phyloP scores from a whole-genome alignment of 1,284 basidiomycete genomes.

The Sphagnurus paluster region DNA sequence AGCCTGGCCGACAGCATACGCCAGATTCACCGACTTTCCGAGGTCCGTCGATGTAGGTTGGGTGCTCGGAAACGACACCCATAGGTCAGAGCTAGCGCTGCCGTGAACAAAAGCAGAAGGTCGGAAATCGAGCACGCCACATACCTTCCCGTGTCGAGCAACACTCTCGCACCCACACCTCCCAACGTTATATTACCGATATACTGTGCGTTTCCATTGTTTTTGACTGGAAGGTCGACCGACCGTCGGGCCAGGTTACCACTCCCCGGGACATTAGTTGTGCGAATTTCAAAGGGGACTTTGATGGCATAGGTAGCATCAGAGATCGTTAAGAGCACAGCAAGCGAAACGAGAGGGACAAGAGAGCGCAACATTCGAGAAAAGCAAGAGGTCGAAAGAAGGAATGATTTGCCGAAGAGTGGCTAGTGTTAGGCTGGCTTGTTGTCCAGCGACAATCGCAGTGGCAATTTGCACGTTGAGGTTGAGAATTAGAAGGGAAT shows the following conservation, averaged over 20 bases:
- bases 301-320: constrained; percentile 39
- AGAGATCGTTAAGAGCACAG: constrained; percentile 44
- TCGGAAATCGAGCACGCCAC: background rate
- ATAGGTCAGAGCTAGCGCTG: constrained; percentile 58
- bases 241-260: constrained; percentile 29
- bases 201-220: constrained; percentile 64
- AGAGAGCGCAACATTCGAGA: constrained; percentile 47
- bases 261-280: constrained; percentile 4
- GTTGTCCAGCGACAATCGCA: constrained; percentile 7
- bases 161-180: constrained; percentile 47
- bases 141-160: constrained; percentile 63
- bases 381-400: constrained; percentile 16
- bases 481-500: background rate
- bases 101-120: background rate
- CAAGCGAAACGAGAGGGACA: constrained; percentile 39
- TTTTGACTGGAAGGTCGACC: constrained; percentile 43
- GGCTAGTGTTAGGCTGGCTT: constrained; percentile 11
- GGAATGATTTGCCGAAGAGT: constrained; percentile 16
- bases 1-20: constrained; percentile 70
- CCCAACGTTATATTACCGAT: constrained; percentile 58
- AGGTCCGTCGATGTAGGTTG: constrained; percentile 53
- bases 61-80: constrained; percentile 52
- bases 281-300: constrained; percentile 40
- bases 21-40: constrained; percentile 54
- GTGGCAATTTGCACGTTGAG: background rate